Conservation (phyloP, 305 asterid genomes). For the Petunia hybrid region DNA sequence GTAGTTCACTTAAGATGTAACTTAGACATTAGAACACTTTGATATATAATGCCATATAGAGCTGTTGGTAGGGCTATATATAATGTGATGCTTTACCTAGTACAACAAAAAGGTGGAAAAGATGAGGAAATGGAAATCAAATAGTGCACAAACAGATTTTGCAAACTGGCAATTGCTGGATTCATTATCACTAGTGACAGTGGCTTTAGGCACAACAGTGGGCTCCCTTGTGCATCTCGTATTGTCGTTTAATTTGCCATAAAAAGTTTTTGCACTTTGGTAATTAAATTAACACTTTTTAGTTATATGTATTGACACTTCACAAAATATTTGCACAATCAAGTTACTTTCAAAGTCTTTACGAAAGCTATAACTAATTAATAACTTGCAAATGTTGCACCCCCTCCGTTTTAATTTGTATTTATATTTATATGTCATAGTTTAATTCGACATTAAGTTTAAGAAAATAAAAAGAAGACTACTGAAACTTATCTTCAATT, state of each 20-base stretch:
- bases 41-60: constrained; percentile 27
- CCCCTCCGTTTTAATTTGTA: no score
- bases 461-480: no score
- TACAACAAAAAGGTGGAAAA: constrained; percentile 41
- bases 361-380: no score
- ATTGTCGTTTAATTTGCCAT: constrained; percentile 37
- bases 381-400: no score
- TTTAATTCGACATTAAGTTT: no score
- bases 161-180: constrained; percentile 92
- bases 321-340: neutral
- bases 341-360: no score
- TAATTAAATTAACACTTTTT: constrained; percentile 39
- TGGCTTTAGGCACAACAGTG: constrained; percentile 57
- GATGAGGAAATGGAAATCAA: constrained; percentile 37
- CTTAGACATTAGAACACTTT: neutral
- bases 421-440: no score
- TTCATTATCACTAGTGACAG: constrained; percentile 58
- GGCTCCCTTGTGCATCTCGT: constrained; percentile 48
- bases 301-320: neutral
- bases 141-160: constrained; percentile 38
- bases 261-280: constrained; percentile 51
- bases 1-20: neutral
- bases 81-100: constrained; percentile 47
- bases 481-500: no score
- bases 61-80: constrained; percentile 51